Percentiles rank a stretch among this genome's conserved stretches.
Conservation (phyloP, 2,329 filamentous ascomycete genomes). For the Colletotrichum scovillei region DNA sequence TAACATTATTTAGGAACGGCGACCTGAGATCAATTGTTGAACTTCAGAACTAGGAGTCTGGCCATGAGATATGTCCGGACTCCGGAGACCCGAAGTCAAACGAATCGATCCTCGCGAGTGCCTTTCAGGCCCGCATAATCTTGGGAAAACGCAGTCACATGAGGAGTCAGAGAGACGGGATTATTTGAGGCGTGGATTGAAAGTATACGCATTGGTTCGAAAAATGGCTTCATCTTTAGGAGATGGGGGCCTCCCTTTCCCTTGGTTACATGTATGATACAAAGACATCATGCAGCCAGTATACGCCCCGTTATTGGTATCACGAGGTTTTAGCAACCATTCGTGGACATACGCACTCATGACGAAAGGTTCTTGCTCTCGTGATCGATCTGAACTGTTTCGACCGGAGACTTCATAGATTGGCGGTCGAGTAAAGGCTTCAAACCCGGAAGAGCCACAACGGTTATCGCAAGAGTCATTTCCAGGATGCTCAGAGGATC, state of each 20-base stretch:
- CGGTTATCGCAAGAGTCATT: constrained; percentile 39
- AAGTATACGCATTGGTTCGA: not conserved
- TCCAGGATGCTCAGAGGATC: constrained; percentile 39
- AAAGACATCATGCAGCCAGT: not conserved
- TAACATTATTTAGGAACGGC: no score
- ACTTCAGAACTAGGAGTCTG: no score
- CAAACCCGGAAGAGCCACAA: constrained; percentile 39
- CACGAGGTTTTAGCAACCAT: not conserved
- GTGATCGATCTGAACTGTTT: constrained; percentile 22
- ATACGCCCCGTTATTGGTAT: not conserved
- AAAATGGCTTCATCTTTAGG: not conserved
- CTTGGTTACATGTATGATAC: not conserved
- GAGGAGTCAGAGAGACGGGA: no score
- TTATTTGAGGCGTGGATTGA: not conserved
- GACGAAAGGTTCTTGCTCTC: constrained; percentile 24
- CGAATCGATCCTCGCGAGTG: no score
- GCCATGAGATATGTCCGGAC: no score
- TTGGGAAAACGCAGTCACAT: no score
- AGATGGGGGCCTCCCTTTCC: not conserved
- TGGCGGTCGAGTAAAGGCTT: constrained; percentile 38
- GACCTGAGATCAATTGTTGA: no score
- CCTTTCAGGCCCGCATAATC: no score
- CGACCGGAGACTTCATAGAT: constrained; percentile 19
- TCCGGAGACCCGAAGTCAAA: no score
- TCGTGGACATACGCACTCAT: not conserved